Evolutionary conservation across 192 early-diverging fungal species (phyloP).

Genomic region (Lobosporangium transversale): DNA sequence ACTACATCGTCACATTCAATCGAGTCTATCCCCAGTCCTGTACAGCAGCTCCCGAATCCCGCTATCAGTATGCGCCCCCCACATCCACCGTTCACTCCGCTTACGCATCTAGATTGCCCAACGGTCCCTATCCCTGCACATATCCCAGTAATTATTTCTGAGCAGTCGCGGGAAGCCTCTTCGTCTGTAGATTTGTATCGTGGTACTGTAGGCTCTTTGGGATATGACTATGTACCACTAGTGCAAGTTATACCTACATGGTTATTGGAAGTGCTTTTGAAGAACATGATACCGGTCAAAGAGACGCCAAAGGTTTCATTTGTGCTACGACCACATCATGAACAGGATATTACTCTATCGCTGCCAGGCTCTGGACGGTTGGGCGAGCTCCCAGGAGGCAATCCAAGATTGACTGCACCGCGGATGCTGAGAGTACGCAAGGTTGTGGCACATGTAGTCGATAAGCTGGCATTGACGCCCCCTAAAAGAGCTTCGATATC

Average conservation of each 20-base stretch:
- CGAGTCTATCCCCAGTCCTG: constrained; percentile 24
- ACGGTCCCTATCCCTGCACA: constrained; percentile 68
- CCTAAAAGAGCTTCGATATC: constrained; percentile 8
- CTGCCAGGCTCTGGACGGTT: constrained; percentile 8
- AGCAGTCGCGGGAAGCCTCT: constrained; percentile 79
- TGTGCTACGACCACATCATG: constrained; percentile 72
- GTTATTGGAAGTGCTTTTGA: constrained; percentile 85
- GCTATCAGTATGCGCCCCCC: constrained; percentile 27
- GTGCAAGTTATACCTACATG: constrained; percentile 84
- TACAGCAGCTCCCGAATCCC: not conserved
- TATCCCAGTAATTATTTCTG: constrained; percentile 77
- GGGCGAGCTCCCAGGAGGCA: constrained; percentile 56
- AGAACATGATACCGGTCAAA: constrained; percentile 73
- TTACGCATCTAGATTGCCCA: constrained; percentile 67
- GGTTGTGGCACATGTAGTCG: constrained; percentile 83
- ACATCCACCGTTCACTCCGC: constrained; percentile 55
- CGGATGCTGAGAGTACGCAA: constrained; percentile 90
- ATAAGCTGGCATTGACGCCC: constrained; percentile 73
- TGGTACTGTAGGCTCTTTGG: constrained; percentile 67
- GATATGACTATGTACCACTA: constrained; percentile 59
- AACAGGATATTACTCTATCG: constrained; percentile 53
- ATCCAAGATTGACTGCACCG: constrained; percentile 83
- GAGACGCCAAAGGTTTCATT: constrained; percentile 89
- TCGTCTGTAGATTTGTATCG: constrained; percentile 78
- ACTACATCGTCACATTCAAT: constrained; percentile 27